Evolutionary conservation across 1,284 basidiomycete genomes (phyloP).

Genomic region (Apiotrichum akiyoshidainum): DNA sequence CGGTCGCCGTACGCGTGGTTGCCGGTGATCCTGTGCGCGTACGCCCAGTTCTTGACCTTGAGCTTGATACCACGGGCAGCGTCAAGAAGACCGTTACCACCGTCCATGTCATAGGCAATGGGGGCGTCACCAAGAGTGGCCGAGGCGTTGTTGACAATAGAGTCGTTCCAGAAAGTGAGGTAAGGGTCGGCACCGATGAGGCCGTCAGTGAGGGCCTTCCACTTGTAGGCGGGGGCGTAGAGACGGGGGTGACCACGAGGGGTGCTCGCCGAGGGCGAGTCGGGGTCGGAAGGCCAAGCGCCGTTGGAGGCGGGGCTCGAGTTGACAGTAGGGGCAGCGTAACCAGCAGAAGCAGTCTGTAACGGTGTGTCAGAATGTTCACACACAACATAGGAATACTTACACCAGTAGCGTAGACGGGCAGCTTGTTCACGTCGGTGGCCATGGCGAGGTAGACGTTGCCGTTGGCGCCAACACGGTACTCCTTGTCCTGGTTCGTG

Average conservation of each 20-base stretch:
- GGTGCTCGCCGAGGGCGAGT: constrained; percentile 61
- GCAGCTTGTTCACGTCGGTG: constrained; percentile 71
- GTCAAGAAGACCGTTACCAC: constrained; percentile 88
- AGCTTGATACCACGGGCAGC: constrained; percentile 84
- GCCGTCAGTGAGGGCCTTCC: constrained; percentile 68
- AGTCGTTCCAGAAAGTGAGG: constrained; percentile 81
- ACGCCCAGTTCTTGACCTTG: constrained; percentile 87
- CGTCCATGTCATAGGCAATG: constrained; percentile 72
- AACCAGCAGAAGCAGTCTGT: constrained; percentile 75
- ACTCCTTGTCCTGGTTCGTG: background rate
- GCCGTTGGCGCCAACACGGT: constrained; percentile 25
- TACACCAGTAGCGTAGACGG: constrained; percentile 81
- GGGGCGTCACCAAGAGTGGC: constrained; percentile 62
- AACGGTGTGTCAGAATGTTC: background rate
- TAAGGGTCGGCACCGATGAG: constrained; percentile 83
- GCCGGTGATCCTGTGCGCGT: constrained; percentile 85
- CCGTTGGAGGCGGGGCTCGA: constrained; percentile 55
- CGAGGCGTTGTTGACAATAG: constrained; percentile 88
- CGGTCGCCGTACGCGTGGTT: constrained; percentile 81
- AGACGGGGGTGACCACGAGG: constrained; percentile 79
- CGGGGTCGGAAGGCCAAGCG: constrained; percentile 71
- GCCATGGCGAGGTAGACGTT: constrained; percentile 52
- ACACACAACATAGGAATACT: constrained; percentile 45
- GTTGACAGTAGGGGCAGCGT: constrained; percentile 68
- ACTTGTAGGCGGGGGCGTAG: constrained; percentile 87